Evolutionary conservation across 116 monocot species (phyloP).

Genomic region (Cymodocea nodosa): DNA sequence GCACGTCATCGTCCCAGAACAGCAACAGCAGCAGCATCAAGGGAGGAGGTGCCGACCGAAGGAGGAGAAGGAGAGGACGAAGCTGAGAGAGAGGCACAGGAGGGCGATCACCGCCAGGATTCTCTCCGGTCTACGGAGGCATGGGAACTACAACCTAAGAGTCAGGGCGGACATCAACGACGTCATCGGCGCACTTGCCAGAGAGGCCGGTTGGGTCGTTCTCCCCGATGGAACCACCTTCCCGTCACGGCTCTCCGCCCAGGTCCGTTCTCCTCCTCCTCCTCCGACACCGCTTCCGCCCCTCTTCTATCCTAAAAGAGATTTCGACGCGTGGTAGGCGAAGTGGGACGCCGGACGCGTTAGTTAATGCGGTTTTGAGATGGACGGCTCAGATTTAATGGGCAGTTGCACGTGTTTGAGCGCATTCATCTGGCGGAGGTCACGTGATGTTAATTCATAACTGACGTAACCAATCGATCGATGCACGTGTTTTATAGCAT

Average conservation of each 20-base stretch:
- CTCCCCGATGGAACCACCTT: slow-evolving; percentile 91
- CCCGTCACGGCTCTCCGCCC: slow-evolving; percentile 34
- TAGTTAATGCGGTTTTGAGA: background rate
- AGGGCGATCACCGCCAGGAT: slow-evolving; percentile 87
- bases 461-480: too few relatives aligned
- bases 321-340: background rate
- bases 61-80: slow-evolving; percentile 97
- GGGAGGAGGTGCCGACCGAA: slow-evolving; percentile 41
- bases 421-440: too few relatives aligned
- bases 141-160: slow-evolving; percentile 85
- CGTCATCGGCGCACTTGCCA: slow-evolving; percentile 79
- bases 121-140: slow-evolving; percentile 64
- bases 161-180: slow-evolving; percentile 90
- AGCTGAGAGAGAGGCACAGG: slow-evolving; percentile 79
- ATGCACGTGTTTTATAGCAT: too few relatives aligned
- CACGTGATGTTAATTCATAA: too few relatives aligned
- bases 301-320: too few relatives aligned
- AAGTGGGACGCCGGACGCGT: background rate
- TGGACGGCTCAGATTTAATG: slow-evolving; percentile 6
- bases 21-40: slow-evolving; percentile 7
- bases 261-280: slow-evolving; percentile 18
- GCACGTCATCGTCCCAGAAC: background rate
- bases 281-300: background rate
- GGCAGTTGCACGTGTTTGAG: too few relatives aligned
- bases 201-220: slow-evolving; percentile 89